phyloP scores from a whole-genome alignment of 2,329 filamentous ascomycete genomes.

The Stemphylium lycopersici region DNA sequence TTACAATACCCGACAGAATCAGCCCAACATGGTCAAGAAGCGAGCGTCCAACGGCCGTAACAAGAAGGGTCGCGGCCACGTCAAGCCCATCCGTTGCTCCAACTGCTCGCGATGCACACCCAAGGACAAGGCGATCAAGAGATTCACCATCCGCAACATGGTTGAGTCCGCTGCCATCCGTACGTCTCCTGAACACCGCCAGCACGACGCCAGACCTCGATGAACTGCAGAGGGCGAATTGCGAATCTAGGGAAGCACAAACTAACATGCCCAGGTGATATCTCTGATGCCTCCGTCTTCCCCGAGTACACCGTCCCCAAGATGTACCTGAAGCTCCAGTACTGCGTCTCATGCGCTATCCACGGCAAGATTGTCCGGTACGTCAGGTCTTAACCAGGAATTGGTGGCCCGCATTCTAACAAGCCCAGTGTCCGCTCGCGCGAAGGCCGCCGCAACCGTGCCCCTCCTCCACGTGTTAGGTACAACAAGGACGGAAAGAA shows the following conservation, averaged over 20 bases:
- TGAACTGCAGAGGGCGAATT: slow-evolving; percentile 3
- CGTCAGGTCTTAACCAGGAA: slow-evolving; percentile 53
- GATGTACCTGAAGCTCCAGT: slow-evolving; percentile 99
- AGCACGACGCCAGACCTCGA: slow-evolving; percentile 2
- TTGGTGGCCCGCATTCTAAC: slow-evolving; percentile 18
- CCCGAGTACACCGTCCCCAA: slow-evolving; percentile 99
- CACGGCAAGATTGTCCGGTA: slow-evolving; percentile 99
- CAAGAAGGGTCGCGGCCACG: slow-evolving; percentile 99
- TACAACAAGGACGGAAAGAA: slow-evolving; percentile 99
- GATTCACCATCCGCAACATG: slow-evolving; percentile 99
- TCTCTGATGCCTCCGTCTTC: slow-evolving; percentile 99
- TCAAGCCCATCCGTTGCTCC: slow-evolving; percentile 97
- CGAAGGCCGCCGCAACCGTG: slow-evolving; percentile 97
- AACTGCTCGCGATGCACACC: slow-evolving; percentile 83
- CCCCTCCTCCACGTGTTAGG: slow-evolving; percentile 93
- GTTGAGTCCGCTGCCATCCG: slow-evolving; percentile 99
- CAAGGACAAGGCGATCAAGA: slow-evolving; percentile 99
- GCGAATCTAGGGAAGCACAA: slow-evolving; percentile 15
- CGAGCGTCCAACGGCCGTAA: slow-evolving; percentile 88
- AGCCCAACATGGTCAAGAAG: slow-evolving; percentile 76
- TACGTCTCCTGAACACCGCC: slow-evolving; percentile 62
- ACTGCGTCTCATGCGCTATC: slow-evolving; percentile 99
- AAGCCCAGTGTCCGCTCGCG: slow-evolving; percentile 85
- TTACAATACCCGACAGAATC: slow-evolving; percentile 48
- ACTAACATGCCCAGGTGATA: slow-evolving; percentile 77